Evolutionary conservation across 768 basidiomycete genomes (phyloP).

Genomic region (Mrakia frigida): DNA sequence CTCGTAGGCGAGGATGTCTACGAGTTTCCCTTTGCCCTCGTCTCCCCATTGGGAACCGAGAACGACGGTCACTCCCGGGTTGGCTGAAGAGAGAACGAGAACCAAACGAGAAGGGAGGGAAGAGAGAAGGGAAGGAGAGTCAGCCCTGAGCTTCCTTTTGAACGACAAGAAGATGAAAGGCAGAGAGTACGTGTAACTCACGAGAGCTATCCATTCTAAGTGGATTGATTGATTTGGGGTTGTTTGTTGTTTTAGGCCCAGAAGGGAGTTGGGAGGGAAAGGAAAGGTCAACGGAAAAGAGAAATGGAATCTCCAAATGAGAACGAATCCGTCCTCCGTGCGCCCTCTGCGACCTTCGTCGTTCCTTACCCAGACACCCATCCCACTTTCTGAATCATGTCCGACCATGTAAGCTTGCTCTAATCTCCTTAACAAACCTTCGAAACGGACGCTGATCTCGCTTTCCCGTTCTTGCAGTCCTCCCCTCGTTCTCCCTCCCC

Average conservation of each 20-base stretch:
- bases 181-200: not conserved
- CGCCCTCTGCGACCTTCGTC: not conserved
- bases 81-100: conserved; percentile 9
- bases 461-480: not conserved
- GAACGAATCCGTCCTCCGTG: too few species aligned
- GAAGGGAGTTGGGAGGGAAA: not conserved
- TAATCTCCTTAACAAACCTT: not conserved
- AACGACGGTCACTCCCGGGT: conserved; percentile 16
- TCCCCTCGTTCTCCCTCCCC: not conserved
- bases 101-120: not conserved
- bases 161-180: too few species aligned
- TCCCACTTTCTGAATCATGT: too few species aligned
- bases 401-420: too few species aligned
- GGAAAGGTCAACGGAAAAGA: not conserved
- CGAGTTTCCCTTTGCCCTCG: conserved; percentile 64
- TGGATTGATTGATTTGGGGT: not conserved
- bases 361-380: too few species aligned
- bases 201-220: conserved; percentile 2
- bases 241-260: not conserved
- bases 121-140: too few species aligned
- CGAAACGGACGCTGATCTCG: too few species aligned
- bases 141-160: not conserved
- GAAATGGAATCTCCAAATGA: not conserved
- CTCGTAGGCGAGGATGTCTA: conserved; percentile 87
- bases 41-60: conserved; percentile 49